Evolutionary conservation across 73 alveolate species (phyloP), one percentile per base, ranked within the genome.

Genomic region (Symbiodinium pilosum): DNA sequence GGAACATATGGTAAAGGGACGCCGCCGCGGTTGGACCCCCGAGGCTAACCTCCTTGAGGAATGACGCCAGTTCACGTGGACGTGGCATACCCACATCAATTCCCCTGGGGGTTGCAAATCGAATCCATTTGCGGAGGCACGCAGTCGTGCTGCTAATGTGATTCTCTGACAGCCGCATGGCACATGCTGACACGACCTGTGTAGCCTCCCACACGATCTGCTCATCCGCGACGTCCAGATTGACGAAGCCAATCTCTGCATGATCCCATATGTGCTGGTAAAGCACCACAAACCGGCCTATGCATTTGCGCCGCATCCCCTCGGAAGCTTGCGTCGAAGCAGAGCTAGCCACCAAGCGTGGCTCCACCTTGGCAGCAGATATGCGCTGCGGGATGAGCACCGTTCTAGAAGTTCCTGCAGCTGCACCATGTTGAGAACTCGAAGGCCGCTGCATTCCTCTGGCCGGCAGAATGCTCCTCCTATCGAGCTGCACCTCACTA

Each of bases 11-110:
- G 34, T 24, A 43, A 71, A 86, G 39, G 16, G 83, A 51, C 0
- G 93, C 51, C 7, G 93, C 93, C 0, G 93, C 93, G 12, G 93
- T 86, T 2, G 93, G 93, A 26, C 93, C 93, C 11, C 93, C 93
- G 12, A 20, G 21, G 83, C 84, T 52, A 9, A 52, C 83, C 8
- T 14, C 24, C 39, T 24, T 4, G 32, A 86, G 38, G 41, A 86
- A 86, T 9, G 54, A 1, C n/a, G 93, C 93, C 83, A 86, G 11
- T 12, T 86, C 54, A 20, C 75, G 75, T 30, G 75, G 36, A 56
- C 26, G 75, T 0, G 75, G 75, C 0, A 30, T 30, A 30, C 28
- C 32, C 36, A 56, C 2, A 26, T 56, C 75, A 5, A 56, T 6
- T 7, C 75, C 32, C 34, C 26, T 30, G 4, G 75, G 34, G 11